phyloP scores from a whole-genome alignment of 2,329 filamentous ascomycete species.

The Setomelanomma holmii region DNA sequence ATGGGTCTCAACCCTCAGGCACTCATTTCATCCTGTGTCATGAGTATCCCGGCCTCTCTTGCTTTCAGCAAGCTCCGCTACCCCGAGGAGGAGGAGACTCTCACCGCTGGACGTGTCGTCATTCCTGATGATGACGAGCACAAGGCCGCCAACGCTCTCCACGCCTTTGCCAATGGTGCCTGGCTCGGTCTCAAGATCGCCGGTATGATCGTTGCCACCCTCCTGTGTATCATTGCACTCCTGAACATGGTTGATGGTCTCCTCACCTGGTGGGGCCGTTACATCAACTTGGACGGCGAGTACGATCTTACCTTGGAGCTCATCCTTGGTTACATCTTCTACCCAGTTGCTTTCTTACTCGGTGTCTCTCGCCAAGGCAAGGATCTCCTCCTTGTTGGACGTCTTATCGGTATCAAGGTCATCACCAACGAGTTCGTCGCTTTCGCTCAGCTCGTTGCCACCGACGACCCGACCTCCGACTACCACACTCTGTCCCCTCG shows the following conservation, averaged over 20 bases:
- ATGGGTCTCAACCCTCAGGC: slow-evolving; percentile 86
- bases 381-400: slow-evolving; percentile 73
- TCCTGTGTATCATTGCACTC: slow-evolving; percentile 84
- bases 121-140: slow-evolving; percentile 81
- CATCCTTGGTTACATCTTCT: slow-evolving; percentile 79
- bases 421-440: slow-evolving; percentile 86
- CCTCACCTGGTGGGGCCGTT: slow-evolving; percentile 83
- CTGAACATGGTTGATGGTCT: slow-evolving; percentile 77
- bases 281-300: slow-evolving; percentile 72
- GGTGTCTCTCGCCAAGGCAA: slow-evolving; percentile 70
- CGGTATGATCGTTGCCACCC: slow-evolving; percentile 78
- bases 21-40: slow-evolving; percentile 89
- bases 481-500: slow-evolving; percentile 71
- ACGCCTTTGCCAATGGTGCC: slow-evolving; percentile 84
- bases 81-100: slow-evolving; percentile 84
- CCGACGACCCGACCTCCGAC: slow-evolving; percentile 48
- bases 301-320: slow-evolving; percentile 76
- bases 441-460: slow-evolving; percentile 64
- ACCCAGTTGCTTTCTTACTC: slow-evolving; percentile 80
- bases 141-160: slow-evolving; percentile 78
- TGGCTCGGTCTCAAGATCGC: slow-evolving; percentile 89
- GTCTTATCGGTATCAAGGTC: slow-evolving; percentile 84
- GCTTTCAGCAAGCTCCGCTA: slow-evolving; percentile 89
- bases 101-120: slow-evolving; percentile 81
- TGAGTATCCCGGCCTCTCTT: slow-evolving; percentile 91